A percentile compares a stretch with the other conserved stretches of the same genome.
Evolutionary conservation across 139 green algal genomes (phyloP).

Genomic region (Penium margaritaceum): DNA sequence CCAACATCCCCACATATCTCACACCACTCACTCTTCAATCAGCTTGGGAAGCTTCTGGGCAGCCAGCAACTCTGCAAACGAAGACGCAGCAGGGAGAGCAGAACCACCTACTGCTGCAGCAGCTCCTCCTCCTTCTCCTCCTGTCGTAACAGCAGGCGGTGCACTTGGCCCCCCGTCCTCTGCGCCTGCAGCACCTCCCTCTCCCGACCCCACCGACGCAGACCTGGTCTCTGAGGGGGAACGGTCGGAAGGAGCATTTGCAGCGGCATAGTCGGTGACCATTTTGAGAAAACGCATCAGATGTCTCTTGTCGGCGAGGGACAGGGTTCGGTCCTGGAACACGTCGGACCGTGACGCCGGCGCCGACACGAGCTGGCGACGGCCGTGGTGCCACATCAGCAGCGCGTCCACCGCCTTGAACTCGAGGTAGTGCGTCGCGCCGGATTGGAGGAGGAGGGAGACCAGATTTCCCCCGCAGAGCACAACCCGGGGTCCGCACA

Average conservation of each 20-base stretch:
- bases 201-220: too few relatives aligned
- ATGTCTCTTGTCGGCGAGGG: conserved; percentile 60
- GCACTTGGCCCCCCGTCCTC: too few relatives aligned
- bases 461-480: conserved; percentile 64
- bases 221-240: too few relatives aligned
- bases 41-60: too few relatives aligned
- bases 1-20: too few relatives aligned
- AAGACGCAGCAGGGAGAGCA: too few relatives aligned
- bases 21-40: too few relatives aligned
- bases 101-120: too few relatives aligned
- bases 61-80: too few relatives aligned
- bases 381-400: not conserved
- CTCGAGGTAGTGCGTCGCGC: conserved; percentile 74
- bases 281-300: conserved; percentile 71
- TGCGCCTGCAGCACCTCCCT: too few relatives aligned
- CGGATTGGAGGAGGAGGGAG: conserved; percentile 57
- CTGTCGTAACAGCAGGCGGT: too few relatives aligned
- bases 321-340: conserved; percentile 65
- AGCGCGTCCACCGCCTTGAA: conserved; percentile 31
- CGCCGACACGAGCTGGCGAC: conserved; percentile 45
- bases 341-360: conserved; percentile 67
- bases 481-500: conserved; percentile 59
- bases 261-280: conserved; percentile 13
- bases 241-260: conserved; percentile 16
- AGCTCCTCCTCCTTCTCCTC: not conserved